Evolutionary conservation across 2,329 filamentous ascomycete genomes (phyloP).

Genomic region (Aspergillus sojae): DNA sequence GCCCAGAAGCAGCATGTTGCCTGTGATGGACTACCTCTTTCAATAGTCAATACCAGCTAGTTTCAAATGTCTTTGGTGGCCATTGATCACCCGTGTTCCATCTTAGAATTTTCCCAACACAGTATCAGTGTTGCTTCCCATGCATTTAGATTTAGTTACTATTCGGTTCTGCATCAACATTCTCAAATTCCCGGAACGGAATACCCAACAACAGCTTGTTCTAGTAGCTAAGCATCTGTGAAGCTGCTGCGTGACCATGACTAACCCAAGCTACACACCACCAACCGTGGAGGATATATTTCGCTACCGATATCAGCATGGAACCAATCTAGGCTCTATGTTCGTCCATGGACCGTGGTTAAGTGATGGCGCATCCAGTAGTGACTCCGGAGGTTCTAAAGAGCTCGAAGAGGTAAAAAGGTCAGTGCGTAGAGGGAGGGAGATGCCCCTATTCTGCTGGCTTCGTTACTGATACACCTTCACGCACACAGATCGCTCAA

Average conservation of each 20-base stretch:
- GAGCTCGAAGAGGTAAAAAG: constrained; percentile 57
- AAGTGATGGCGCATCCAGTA: constrained; percentile 52
- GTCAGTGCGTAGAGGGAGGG: constrained; percentile 16
- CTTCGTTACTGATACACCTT: not conserved
- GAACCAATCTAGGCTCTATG: constrained; percentile 60
- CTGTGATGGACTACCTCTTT: not conserved
- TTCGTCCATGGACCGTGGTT: constrained; percentile 66
- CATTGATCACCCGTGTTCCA: not conserved
- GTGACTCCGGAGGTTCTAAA: constrained; percentile 43
- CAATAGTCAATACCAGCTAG: not conserved
- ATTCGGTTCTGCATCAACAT: not conserved
- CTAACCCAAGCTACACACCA: not conserved
- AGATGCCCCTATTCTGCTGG: not conserved
- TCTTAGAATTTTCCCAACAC: not conserved
- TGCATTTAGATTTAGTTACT: not conserved
- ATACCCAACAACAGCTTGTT: not conserved
- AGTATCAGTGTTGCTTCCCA: not conserved
- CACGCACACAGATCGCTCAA: constrained; percentile 42
- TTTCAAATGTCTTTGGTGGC: not conserved
- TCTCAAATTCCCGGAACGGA: not conserved
- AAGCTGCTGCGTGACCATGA: not conserved
- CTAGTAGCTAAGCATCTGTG: not conserved
- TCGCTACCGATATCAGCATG: constrained; percentile 63
- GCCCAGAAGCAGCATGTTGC: not conserved
- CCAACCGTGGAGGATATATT: constrained; percentile 33